Evolutionary conservation across 2,329 filamentous ascomycete genomes (phyloP).

Genomic region (Furcasterigmium sp.): DNA sequence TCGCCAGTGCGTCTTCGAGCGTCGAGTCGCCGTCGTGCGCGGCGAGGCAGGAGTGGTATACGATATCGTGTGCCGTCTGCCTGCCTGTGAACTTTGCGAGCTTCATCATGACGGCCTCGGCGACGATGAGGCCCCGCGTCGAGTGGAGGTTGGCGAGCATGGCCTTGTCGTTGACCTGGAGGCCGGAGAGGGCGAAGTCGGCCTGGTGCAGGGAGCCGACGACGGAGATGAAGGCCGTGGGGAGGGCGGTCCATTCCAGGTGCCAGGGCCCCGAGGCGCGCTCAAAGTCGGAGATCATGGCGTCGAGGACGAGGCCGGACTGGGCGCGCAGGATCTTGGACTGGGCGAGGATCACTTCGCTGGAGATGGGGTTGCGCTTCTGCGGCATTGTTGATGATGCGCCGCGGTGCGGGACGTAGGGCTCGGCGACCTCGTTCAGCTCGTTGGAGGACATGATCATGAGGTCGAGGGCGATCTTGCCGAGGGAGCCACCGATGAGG

Average conservation of each 20-base stretch:
- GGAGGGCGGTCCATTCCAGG: conserved; percentile 52
- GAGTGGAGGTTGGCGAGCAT: conserved; percentile 47
- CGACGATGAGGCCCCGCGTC: conserved; percentile 48
- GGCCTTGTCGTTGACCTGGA: conserved; percentile 41
- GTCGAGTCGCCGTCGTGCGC: conserved; percentile 37
- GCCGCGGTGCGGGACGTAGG: conserved; percentile 48
- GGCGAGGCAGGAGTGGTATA: conserved; percentile 48
- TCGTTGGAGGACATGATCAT: conserved; percentile 56
- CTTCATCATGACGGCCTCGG: conserved; percentile 57
- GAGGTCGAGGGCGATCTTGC: conserved; percentile 50
- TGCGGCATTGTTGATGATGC: conserved; percentile 53
- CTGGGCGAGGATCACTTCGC: conserved; percentile 49
- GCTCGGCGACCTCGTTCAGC: conserved; percentile 42
- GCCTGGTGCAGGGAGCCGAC: conserved; percentile 49
- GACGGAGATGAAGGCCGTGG: conserved; percentile 46
- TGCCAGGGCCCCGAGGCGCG: conserved; percentile 54
- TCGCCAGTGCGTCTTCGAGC: conserved; percentile 35
- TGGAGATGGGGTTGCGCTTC: conserved; percentile 54
- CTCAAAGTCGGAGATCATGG: conserved; percentile 54
- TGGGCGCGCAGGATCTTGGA: conserved; percentile 48
- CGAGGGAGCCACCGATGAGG: conserved; percentile 45
- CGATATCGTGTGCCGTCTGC: conserved; percentile 48
- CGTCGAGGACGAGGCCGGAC: conserved; percentile 46
- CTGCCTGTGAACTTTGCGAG: conserved; percentile 47
- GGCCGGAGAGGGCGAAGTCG: conserved; percentile 44